These are phyloP conservation scores for Lipomyces chichibuensis DNA, from an alignment of 805 yeast genomes.

Conservation along the genomic window DNA sequence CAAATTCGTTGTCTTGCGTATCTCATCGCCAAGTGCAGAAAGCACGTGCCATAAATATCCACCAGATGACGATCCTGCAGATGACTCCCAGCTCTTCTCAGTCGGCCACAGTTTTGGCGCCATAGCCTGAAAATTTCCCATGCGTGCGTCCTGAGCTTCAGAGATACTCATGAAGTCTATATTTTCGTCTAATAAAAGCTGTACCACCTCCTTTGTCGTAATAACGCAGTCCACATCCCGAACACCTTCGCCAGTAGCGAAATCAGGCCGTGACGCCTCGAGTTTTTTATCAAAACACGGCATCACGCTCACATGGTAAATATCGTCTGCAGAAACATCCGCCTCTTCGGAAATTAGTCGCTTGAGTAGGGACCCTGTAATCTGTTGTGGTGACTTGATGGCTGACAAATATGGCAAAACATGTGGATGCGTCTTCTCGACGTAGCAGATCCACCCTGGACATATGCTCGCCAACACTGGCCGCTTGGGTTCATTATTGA, in stretches of 20 bases:
- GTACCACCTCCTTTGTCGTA: conserved; percentile 84
- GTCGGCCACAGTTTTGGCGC: conserved; percentile 71
- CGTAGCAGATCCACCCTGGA: conserved; percentile 96
- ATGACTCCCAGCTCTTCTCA: conserved; percentile 67
- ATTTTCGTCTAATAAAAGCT: conserved; percentile 61
- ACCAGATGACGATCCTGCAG: conserved; percentile 82
- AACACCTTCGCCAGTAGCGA: conserved; percentile 44
- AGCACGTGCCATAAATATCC: conserved; percentile 82
- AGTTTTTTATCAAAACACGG: conserved; percentile 97
- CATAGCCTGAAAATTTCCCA: conserved; percentile 13
- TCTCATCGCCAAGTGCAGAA: conserved; percentile 39
- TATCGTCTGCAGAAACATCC: conserved; percentile 42
- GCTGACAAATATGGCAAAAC: conserved; percentile 69
- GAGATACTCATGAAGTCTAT: conserved; percentile 38
- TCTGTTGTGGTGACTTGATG: conserved; percentile 90
- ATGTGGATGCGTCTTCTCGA: conserved; percentile 92
- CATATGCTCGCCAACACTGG: conserved; percentile 77
- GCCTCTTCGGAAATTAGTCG: conserved; percentile 48
- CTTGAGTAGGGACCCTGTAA: conserved; percentile 80
- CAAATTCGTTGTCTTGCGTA: conserved; percentile 47
- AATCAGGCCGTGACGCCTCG: conserved; percentile 87
- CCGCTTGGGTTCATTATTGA: conserved; percentile 24
- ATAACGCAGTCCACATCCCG: conserved; percentile 91
- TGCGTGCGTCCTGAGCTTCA: conserved; percentile 2
- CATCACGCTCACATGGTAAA: conserved; percentile 88